phyloP scores from a whole-genome alignment of 306 rosid genomes.

The Prunus fruticosa region DNA sequence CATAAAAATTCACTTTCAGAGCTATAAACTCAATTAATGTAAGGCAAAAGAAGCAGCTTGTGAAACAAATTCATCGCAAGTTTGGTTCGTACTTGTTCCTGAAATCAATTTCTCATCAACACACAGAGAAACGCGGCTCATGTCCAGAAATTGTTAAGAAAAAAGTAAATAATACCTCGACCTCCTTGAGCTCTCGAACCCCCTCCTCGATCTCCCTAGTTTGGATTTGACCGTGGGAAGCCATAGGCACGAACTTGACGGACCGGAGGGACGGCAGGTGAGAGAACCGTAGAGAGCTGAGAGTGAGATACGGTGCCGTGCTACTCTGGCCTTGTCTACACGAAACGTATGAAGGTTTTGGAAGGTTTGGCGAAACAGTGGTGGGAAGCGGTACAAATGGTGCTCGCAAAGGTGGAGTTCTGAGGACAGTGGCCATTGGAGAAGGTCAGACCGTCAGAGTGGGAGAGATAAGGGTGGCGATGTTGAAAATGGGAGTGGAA shows the following conservation, averaged over 20 bases:
- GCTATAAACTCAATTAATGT: not conserved
- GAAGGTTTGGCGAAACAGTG: slow-evolving; percentile 11
- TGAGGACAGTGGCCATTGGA: slow-evolving; percentile 27
- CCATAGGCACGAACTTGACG: slow-evolving; percentile 40
- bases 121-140: not conserved
- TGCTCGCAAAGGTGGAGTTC: slow-evolving; percentile 37
- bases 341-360: slow-evolving; percentile 25
- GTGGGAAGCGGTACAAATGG: slow-evolving; percentile 24
- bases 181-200: slow-evolving; percentile 42
- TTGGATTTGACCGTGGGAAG: slow-evolving; percentile 44
- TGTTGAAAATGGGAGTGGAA: slow-evolving; percentile 4
- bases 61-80: not conserved
- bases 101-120: not conserved
- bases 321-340: slow-evolving; percentile 14
- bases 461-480: slow-evolving; percentile 8
- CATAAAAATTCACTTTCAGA: not conserved
- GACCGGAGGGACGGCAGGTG: slow-evolving; percentile 35
- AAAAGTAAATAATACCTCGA: slow-evolving; percentile 18
- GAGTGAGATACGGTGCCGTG: slow-evolving; percentile 10
- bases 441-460: not conserved
- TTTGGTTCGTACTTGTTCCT: not conserved
- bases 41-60: not conserved
- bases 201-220: slow-evolving; percentile 27
- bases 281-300: slow-evolving; percentile 30
- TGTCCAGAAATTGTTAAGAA: not conserved